phyloP scores from a whole-genome alignment of 106 monocot species.

The Narthecium ossifragum region DNA sequence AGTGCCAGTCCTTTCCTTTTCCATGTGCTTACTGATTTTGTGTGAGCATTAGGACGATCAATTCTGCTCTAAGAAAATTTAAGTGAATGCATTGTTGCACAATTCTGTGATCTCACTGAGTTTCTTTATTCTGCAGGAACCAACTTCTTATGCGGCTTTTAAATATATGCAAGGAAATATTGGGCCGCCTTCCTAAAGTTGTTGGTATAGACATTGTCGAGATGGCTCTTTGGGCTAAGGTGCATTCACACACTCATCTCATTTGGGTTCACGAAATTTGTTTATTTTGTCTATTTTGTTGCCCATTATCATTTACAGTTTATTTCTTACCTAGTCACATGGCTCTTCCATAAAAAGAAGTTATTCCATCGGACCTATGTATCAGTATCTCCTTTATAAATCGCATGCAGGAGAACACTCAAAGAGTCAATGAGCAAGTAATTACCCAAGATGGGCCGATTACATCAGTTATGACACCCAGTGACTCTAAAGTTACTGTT shows the following conservation, averaged over 20 bases:
- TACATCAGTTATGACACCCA: constrained; percentile 43
- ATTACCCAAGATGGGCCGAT: constrained; percentile 44
- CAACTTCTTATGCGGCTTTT: constrained; percentile 73
- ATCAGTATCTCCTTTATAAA: neutral
- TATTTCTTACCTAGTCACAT: too few species aligned
- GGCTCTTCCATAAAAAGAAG: too few species aligned
- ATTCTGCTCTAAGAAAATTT: neutral
- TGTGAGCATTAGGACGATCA: neutral
- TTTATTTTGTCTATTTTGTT: too few species aligned
- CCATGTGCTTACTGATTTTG: neutral
- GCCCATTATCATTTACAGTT: too few species aligned
- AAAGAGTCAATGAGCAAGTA: constrained; percentile 43
- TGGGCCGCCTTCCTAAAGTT: constrained; percentile 79
- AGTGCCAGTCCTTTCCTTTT: neutral
- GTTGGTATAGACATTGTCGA: constrained; percentile 98
- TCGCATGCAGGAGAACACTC: constrained; percentile 72
- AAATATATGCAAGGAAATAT: constrained; percentile 88
- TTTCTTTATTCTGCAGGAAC: constrained; percentile 50
- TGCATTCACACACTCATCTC: too few species aligned
- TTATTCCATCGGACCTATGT: too few species aligned
- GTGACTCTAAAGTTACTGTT: constrained; percentile 87
- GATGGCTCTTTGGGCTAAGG: constrained; percentile 99
- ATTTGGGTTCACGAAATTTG: too few species aligned
- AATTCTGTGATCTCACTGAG: too few species aligned
- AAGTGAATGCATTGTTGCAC: too few species aligned